Percentiles rank a stretch among this genome's conserved stretches.
These are phyloP conservation scores for Biancaea sappan DNA, from an alignment of 306 rosid genomes.

Conservation along the genomic window DNA sequence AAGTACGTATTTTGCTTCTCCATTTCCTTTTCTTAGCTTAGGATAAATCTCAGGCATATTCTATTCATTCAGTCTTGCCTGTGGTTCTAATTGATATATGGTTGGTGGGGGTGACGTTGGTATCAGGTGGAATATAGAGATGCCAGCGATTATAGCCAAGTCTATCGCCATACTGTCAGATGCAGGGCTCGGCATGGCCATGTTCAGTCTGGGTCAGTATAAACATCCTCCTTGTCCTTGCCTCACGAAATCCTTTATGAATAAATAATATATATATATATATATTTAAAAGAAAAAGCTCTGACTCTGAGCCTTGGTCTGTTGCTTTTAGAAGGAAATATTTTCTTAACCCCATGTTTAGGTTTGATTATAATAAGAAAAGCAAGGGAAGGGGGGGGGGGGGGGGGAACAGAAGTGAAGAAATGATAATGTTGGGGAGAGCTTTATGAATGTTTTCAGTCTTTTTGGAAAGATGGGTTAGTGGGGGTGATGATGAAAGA, in stretches of 20 bases:
- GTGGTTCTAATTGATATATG: constrained; percentile 24
- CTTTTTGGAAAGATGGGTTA: constrained; percentile 37
- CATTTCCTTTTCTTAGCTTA: neutral
- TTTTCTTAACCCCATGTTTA: constrained; percentile 20
- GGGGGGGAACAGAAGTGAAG: constrained; percentile 30
- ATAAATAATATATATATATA: too few relatives aligned
- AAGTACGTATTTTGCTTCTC: constrained; percentile 37
- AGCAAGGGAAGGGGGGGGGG: constrained; percentile 38
- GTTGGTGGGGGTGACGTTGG: neutral
- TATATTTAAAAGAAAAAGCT: too few relatives aligned
- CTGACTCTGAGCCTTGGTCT: constrained; percentile 14
- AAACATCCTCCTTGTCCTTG: constrained; percentile 23
- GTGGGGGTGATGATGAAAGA: constrained; percentile 60
- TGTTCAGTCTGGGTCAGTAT: constrained; percentile 89
- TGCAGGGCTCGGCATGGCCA: constrained; percentile 99
- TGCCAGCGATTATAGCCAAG: constrained; percentile 87
- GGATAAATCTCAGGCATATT: constrained; percentile 1
- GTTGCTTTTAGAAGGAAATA: neutral
- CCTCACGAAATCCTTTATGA: neutral
- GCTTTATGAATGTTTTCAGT: constrained; percentile 36
- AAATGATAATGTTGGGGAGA: constrained; percentile 48
- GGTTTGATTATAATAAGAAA: constrained; percentile 12
- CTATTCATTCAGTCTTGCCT: constrained; percentile 1
- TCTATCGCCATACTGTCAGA: constrained; percentile 87
- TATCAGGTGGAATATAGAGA: constrained; percentile 72